phyloP scores from a whole-genome alignment of 306 rosid species.

The Astragalus membranaceus region DNA sequence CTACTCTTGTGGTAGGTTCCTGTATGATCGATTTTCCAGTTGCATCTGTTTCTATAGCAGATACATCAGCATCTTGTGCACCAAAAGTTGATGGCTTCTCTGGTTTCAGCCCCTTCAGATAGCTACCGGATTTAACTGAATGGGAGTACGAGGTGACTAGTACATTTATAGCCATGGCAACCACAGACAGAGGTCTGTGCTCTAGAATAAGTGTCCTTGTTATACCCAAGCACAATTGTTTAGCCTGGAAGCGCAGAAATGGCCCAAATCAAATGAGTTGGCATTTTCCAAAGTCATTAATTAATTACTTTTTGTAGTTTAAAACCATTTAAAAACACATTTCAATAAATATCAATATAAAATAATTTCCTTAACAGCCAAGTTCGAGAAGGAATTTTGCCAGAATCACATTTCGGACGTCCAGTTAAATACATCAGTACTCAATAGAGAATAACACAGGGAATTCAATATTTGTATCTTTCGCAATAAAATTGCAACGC shows the following conservation, averaged over 20 bases:
- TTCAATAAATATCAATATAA: slow-evolving; percentile 3
- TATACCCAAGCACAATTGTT: slow-evolving; percentile 77
- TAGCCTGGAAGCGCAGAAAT: slow-evolving; percentile 61
- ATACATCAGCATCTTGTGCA: slow-evolving; percentile 41
- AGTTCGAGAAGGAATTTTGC: not conserved
- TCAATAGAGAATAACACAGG: not conserved
- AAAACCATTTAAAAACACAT: slow-evolving; percentile 10
- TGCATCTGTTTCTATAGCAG: slow-evolving; percentile 38
- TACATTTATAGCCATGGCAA: slow-evolving; percentile 78
- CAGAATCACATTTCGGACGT: slow-evolving; percentile 4
- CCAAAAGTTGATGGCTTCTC: slow-evolving; percentile 48
- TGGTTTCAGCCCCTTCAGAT: slow-evolving; percentile 51
- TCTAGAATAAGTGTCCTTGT: slow-evolving; percentile 69
- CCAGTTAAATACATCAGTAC: not conserved
- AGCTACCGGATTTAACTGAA: slow-evolving; percentile 54
- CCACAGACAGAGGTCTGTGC: slow-evolving; percentile 65
- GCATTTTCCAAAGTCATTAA: not conserved
- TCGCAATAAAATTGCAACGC: slow-evolving; percentile 7
- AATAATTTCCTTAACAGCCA: not conserved
- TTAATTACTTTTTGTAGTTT: not conserved
- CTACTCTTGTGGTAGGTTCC: slow-evolving; percentile 46
- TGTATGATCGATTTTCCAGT: slow-evolving; percentile 41
- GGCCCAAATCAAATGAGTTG: not conserved
- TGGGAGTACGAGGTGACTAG: slow-evolving; percentile 62
- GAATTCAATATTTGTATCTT: slow-evolving; percentile 8